phyloP scores from a whole-genome alignment of 2,329 filamentous ascomycete species.

The Fusarium tjaetaba region DNA sequence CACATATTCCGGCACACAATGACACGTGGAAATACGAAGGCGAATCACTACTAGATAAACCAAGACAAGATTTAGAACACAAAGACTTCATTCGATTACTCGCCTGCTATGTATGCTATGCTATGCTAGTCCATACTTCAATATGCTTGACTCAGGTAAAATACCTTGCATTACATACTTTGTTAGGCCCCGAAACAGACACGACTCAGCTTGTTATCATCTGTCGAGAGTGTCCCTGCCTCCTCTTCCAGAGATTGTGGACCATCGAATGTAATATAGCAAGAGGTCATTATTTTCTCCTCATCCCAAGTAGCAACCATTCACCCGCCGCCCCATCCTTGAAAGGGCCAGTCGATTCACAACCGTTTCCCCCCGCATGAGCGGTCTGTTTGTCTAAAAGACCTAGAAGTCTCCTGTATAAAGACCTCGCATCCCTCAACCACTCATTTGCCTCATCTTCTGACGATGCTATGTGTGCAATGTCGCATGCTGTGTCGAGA shows the following conservation, averaged over 20 bases:
- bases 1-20: not conserved
- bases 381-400: conserved; percentile 43
- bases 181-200: not conserved
- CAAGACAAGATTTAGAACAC: not conserved
- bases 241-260: conserved; percentile 2
- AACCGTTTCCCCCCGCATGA: conserved; percentile 40
- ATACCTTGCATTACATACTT: conserved; percentile 13
- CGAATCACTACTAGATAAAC: not conserved
- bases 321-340: not conserved
- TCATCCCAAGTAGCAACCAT: not conserved
- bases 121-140: conserved; percentile 8
- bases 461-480: conserved; percentile 4
- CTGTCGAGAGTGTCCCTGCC: not conserved
- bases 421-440: conserved; percentile 15
- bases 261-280: conserved; percentile 16
- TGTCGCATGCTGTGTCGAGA: conserved; percentile 8
- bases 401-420: conserved; percentile 35
- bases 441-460: not conserved
- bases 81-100: conserved; percentile 21
- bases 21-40: conserved; percentile 1
- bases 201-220: conserved; percentile 6
- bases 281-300: conserved; percentile 24
- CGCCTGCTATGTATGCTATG: conserved; percentile 25
- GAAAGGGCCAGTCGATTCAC: conserved; percentile 23
- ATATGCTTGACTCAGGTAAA: conserved; percentile 7